These are phyloP conservation scores for Dryadomyces quercus-mongolicae DNA, from an alignment of 2,329 filamentous ascomycete species.

Conservation along the genomic window DNA sequence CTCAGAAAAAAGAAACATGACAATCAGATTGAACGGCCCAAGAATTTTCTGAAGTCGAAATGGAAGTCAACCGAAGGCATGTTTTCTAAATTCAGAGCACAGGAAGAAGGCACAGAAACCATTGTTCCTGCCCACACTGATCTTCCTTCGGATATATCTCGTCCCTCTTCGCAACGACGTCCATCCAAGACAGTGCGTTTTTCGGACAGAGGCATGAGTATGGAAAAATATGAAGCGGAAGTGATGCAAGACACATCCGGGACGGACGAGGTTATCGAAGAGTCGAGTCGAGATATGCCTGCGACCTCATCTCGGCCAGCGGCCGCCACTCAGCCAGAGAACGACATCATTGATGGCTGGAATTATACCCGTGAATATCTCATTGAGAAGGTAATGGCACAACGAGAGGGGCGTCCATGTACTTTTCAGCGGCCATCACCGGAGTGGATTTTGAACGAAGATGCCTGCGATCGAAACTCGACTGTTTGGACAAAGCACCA, in stretches of 20 bases:
- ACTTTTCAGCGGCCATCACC: slow-evolving; percentile 4
- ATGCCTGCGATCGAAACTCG: background rate
- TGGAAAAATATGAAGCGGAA: background rate
- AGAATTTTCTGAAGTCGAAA: slow-evolving; percentile 5
- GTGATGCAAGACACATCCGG: background rate
- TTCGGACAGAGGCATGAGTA: slow-evolving; percentile 1
- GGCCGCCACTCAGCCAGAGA: too few relatives aligned
- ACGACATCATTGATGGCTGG: slow-evolving; percentile 7
- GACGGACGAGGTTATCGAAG: background rate
- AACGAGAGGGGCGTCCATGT: slow-evolving; percentile 7
- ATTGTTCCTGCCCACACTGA: background rate
- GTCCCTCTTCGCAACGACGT: background rate
- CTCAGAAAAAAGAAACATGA: background rate
- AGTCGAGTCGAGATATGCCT: too few relatives aligned
- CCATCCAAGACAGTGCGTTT: slow-evolving; percentile 12
- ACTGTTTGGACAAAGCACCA: background rate
- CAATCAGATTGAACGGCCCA: background rate
- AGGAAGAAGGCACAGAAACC: background rate
- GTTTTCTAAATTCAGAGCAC: slow-evolving; percentile 9
- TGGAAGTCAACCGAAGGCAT: slow-evolving; percentile 11
- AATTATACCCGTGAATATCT: slow-evolving; percentile 9
- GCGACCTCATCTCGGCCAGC: too few relatives aligned
- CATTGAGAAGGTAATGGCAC: slow-evolving; percentile 9
- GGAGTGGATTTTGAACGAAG: slow-evolving; percentile 3
- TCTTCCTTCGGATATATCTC: background rate